Percentiles rank a stretch among this genome's conserved stretches.
phyloP scores from a whole-genome alignment of 306 rosid genomes.

The Inga oerstediana region DNA sequence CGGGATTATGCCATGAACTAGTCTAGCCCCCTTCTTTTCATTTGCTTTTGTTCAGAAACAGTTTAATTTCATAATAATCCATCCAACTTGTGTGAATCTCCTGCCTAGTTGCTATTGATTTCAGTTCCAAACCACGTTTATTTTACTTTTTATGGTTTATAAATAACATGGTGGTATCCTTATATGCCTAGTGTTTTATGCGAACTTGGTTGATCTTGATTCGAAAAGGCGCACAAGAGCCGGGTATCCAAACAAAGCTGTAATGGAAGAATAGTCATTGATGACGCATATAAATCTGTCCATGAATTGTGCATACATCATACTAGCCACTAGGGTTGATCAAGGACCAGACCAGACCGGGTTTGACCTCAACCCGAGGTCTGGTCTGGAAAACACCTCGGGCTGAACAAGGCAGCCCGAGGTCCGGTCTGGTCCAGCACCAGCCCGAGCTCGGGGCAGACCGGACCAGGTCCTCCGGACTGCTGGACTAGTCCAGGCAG shows the following conservation, averaged over 20 bases:
- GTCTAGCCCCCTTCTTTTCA: not conserved
- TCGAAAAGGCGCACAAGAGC: not conserved
- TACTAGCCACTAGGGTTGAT: too few species aligned
- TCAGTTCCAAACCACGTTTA: not conserved
- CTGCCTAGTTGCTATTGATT: not conserved
- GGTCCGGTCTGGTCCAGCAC: too few species aligned
- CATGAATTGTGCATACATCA: too few species aligned
- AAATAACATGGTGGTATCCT: not conserved
- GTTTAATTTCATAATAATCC: not conserved
- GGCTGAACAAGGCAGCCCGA: too few species aligned
- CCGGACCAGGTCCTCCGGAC: too few species aligned
- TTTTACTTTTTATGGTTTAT: not conserved
- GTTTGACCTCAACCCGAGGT: too few species aligned
- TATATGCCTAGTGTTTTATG: not conserved
- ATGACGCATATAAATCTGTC: not conserved
- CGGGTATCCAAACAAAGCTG: not conserved
- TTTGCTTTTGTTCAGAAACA: not conserved
- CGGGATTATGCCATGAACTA: slow-evolving; percentile 67
- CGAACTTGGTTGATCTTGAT: not conserved
- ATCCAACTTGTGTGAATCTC: not conserved
- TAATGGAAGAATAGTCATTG: too few species aligned
- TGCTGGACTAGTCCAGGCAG: too few species aligned
- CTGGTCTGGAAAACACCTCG: too few species aligned
- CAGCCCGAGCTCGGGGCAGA: too few species aligned
- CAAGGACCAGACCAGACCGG: too few species aligned